Conservation (phyloP, 306 rosid species). For the Acacia melanoxylon region DNA sequence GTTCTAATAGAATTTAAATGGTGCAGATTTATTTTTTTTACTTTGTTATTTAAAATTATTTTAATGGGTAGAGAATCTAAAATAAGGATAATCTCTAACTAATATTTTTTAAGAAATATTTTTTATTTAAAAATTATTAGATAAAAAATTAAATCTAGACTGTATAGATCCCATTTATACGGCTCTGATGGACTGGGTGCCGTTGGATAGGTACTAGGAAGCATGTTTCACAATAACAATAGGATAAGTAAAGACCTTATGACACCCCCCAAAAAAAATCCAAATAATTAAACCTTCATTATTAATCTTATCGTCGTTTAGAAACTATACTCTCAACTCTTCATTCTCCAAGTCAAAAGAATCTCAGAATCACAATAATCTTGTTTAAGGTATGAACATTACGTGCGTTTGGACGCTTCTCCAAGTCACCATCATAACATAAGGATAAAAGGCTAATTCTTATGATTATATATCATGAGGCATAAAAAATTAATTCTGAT, state of each 20-base stretch:
- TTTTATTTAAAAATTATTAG: no score
- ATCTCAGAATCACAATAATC: not conserved
- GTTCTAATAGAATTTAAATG: no score
- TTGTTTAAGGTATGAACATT: not conserved
- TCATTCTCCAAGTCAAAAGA: not conserved
- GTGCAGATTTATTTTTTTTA: no score
- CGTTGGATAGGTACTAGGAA: no score
- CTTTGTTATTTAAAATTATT: no score
- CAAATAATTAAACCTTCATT: conserved; percentile 6
- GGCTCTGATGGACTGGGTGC: no score
- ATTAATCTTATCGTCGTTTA: not conserved
- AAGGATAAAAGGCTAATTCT: not conserved
- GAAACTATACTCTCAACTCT: not conserved
- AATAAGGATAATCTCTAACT: no score
- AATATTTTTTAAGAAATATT: no score
- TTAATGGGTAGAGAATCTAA: no score
- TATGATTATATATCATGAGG: not conserved
- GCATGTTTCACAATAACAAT: no score
- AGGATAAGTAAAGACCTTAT: conserved; percentile 29
- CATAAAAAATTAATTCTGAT: not conserved
- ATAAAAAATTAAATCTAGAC: no score
- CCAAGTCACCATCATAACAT: not conserved
- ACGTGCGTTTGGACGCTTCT: not conserved
- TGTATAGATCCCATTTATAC: no score
- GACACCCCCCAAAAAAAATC: conserved; percentile 25